Evolutionary conservation across 257 asterid genomes (phyloP), one percentile per base, ranked within the genome.

Genomic region (Plectranthus barbatus): DNA sequence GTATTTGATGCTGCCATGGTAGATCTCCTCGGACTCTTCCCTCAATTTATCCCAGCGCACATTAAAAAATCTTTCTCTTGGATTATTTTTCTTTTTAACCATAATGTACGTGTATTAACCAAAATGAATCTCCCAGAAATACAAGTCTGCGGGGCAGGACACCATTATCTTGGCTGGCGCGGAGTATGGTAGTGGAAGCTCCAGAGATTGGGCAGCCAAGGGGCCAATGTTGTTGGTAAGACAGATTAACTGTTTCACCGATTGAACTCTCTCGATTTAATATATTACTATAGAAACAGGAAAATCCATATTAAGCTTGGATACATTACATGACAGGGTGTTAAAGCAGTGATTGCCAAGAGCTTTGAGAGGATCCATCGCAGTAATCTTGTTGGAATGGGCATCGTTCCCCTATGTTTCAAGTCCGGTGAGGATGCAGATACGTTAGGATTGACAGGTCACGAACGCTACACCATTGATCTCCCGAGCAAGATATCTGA

Each of bases 201-300:
- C 98, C 21, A 83, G 98, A 44, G 98, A 91, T 73, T 91, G 96
- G 98, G 98, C 98, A 23, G 98, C 98, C 55, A 91, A 91, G 79
- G 98, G 98, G 36, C 98, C 98, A 18, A 91, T 88, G 96, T 75
- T 91, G 70, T 74, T 79, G 96, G 98, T 88, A 66, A 69, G 80
- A 19, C 55, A n/a, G 21, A 18, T 12, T 68, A 33, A 6, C 57
- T 24, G 11, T 54, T 60, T 33, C 15, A 36, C 53, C 34, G 13
- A 39, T 67, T 59, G 12, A 7, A 17, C 46, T 4, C 36, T 39
- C 23, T 20, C 7, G 7, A 11, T 19, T 67, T n/a, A n/a, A 24
- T 15, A 11, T 54, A 46, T 10, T 56, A 4, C 59, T 15, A 18
- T 51, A 12, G 12, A 19, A 49, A 45, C 37, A 46, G 5, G 56